A percentile compares a stretch with the other conserved stretches of the same genome.
phyloP scores from a whole-genome alignment of 108 stramenopile species.

The Poteriospumella lacustris region DNA sequence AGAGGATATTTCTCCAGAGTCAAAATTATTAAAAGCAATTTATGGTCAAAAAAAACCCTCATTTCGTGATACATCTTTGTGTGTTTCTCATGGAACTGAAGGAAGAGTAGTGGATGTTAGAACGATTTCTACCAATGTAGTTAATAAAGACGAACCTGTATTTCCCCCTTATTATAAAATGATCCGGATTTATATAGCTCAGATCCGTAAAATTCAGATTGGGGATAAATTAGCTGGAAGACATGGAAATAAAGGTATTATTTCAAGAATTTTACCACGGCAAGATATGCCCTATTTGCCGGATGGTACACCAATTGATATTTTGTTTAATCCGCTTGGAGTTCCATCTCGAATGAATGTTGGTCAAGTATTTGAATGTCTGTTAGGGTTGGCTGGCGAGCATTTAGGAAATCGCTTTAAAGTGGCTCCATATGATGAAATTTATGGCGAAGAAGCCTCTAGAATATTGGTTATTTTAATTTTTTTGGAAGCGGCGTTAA shows the following conservation, averaged over 20 bases:
- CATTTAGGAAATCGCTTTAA: background rate
- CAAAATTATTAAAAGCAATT: background rate
- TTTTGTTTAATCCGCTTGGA: background rate
- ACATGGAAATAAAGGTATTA: slow-evolving; percentile 33
- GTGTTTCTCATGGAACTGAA: background rate
- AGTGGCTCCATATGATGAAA: background rate
- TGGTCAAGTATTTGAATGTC: slow-evolving; percentile 3
- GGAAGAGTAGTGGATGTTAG: background rate
- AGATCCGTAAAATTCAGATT: slow-evolving; percentile 24
- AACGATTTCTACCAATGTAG: background rate
- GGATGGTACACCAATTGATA: background rate
- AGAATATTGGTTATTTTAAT: background rate
- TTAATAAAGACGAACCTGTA: background rate
- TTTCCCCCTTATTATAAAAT: background rate
- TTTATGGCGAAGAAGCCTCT: background rate
- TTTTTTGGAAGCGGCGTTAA: background rate
- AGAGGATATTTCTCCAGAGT: background rate
- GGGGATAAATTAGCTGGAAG: slow-evolving; percentile 19
- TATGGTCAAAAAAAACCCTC: background rate
- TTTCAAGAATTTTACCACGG: slow-evolving; percentile 23
- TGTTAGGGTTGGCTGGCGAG: background rate
- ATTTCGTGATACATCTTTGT: background rate
- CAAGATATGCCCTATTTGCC: slow-evolving; percentile 3
- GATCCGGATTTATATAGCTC: slow-evolving; percentile 9
- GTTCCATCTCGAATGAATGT: background rate